Evolutionary conservation across 2,329 filamentous ascomycete species (phyloP).

Genomic region (Daldinia sp.): DNA sequence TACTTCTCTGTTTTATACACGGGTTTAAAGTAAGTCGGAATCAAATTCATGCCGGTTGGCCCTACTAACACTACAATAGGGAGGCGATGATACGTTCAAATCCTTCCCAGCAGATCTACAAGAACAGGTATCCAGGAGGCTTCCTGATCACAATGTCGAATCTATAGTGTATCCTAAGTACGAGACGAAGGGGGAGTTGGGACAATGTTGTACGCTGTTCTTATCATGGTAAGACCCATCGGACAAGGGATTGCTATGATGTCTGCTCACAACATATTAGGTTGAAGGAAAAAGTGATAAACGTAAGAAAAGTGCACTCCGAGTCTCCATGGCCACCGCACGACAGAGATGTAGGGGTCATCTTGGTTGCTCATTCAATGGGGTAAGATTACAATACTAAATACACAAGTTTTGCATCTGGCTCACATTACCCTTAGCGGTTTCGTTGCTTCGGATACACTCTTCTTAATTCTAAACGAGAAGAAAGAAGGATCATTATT

Average conservation of each 20-base stretch:
- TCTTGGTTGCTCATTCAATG: constrained; percentile 86
- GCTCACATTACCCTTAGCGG: constrained; percentile 70
- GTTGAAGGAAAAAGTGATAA: constrained; percentile 83
- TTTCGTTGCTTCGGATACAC: constrained; percentile 82
- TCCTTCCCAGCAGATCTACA: constrained; percentile 71
- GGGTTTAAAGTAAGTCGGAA: constrained; percentile 69
- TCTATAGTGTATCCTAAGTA: constrained; percentile 74
- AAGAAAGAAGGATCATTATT: constrained; percentile 60
- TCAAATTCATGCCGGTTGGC: neutral
- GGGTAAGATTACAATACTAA: constrained; percentile 53
- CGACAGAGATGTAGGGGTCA: constrained; percentile 80
- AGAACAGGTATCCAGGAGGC: constrained; percentile 62
- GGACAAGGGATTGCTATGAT: neutral
- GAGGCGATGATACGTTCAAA: constrained; percentile 73
- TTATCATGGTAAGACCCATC: constrained; percentile 53
- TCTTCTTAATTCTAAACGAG: constrained; percentile 76
- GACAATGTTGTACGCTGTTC: constrained; percentile 55
- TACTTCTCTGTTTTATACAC: constrained; percentile 78
- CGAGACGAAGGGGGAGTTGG: constrained; percentile 75
- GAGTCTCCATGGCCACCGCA: constrained; percentile 78
- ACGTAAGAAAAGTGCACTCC: constrained; percentile 74
- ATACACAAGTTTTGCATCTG: too few relatives aligned
- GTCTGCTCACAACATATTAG: constrained; percentile 52
- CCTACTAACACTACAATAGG: constrained; percentile 51
- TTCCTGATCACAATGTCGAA: constrained; percentile 68